Evolutionary conservation across 768 basidiomycete species (phyloP).

Genomic region (Cystobasidium ongulense): DNA sequence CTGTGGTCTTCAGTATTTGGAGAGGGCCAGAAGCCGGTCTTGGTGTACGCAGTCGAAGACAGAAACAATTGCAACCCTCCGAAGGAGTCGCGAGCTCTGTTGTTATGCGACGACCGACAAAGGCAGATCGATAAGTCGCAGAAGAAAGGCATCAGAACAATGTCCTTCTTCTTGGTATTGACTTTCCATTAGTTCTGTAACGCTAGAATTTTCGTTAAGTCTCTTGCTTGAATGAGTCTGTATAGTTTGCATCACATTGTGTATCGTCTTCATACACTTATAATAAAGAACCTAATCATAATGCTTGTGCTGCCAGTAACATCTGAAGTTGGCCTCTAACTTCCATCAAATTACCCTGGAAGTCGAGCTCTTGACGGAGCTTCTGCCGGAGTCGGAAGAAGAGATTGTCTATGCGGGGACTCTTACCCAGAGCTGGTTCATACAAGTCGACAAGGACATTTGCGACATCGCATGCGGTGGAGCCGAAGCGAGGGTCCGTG

Average conservation of each 20-base stretch:
- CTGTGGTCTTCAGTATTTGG: slow-evolving; percentile 16
- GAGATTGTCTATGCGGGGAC: slow-evolving; percentile 78
- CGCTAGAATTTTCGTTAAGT: too few species aligned
- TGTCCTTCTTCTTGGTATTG: too few species aligned
- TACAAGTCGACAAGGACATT: slow-evolving; percentile 85
- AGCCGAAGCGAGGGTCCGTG: slow-evolving; percentile 84
- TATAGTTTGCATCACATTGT: background rate
- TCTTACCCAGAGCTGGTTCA: slow-evolving; percentile 79
- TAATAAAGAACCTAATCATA: background rate
- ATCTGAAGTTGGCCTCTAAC: slow-evolving; percentile 82
- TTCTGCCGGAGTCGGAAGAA: slow-evolving; percentile 74
- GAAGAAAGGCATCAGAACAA: too few species aligned
- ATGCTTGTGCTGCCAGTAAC: slow-evolving; percentile 48
- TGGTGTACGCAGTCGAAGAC: background rate
- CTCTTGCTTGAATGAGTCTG: too few species aligned
- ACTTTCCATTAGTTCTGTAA: too few species aligned
- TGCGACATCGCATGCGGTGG: slow-evolving; percentile 71
- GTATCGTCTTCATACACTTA: background rate
- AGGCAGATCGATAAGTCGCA: too few species aligned
- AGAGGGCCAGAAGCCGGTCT: slow-evolving; percentile 14
- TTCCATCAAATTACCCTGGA: slow-evolving; percentile 76
- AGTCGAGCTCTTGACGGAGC: slow-evolving; percentile 71
- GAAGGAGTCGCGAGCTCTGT: background rate
- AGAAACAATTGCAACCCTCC: background rate
- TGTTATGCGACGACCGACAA: background rate